phyloP scores from a whole-genome alignment of 1,139 yeast genomes.

The Pichia sp. region DNA sequence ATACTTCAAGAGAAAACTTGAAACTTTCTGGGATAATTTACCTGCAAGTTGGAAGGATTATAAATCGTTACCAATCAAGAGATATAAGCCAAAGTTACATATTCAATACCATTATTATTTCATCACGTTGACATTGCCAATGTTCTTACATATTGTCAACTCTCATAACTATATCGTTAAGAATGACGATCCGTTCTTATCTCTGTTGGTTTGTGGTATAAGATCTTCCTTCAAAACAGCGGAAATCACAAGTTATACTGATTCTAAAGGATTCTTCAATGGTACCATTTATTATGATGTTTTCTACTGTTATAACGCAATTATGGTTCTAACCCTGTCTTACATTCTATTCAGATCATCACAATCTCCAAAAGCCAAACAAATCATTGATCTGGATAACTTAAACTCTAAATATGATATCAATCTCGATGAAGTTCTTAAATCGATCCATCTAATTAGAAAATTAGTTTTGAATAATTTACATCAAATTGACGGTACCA shows the following conservation, averaged over 20 bases:
- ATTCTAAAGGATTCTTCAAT: constrained; percentile 35
- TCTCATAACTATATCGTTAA: constrained; percentile 31
- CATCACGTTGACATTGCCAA: constrained; percentile 40
- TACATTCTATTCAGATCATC: constrained; percentile 36
- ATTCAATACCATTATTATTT: constrained; percentile 39
- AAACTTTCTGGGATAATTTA: constrained; percentile 33
- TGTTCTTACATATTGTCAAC: constrained; percentile 37
- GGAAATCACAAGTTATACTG: constrained; percentile 34
- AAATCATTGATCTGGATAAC: constrained; percentile 31
- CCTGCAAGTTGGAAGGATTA: constrained; percentile 33
- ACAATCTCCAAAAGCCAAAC: constrained; percentile 19
- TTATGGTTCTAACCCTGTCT: constrained; percentile 38
- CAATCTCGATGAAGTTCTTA: constrained; percentile 32
- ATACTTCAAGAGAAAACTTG: constrained; percentile 33
- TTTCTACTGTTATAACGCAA: constrained; percentile 40
- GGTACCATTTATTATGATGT: constrained; percentile 42
- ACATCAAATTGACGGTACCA: constrained; percentile 37
- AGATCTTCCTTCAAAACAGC: constrained; percentile 37
- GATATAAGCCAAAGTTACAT: constrained; percentile 40
- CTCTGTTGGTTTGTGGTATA: constrained; percentile 37
- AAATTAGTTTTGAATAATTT: constrained; percentile 34
- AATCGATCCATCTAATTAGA: constrained; percentile 37
- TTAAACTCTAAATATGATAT: constrained; percentile 29
- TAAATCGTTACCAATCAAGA: constrained; percentile 31
- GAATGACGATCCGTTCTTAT: constrained; percentile 37